Percentiles rank a stretch among this genome's conserved stretches.
These are phyloP conservation scores for Mallotus repandus DNA, from an alignment of 441 rosid species.

Conservation along the genomic window DNA sequence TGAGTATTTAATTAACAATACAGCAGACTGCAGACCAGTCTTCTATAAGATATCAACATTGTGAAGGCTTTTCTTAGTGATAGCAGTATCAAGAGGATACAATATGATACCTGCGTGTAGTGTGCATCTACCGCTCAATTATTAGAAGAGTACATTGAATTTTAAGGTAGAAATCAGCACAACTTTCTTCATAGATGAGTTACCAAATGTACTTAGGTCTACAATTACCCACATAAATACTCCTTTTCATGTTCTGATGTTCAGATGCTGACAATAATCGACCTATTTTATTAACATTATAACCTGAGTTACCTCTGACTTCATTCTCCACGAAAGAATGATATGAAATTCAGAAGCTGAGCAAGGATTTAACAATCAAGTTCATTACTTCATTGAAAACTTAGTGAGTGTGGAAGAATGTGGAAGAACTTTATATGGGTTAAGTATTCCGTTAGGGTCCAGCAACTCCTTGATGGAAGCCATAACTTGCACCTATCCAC, in stretches of 20 bases:
- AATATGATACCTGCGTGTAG: constrained; percentile 1
- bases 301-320: background rate
- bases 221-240: too few species aligned
- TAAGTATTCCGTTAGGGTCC: constrained; percentile 80
- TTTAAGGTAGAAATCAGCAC: background rate
- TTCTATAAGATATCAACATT: background rate
- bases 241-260: background rate
- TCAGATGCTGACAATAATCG: background rate
- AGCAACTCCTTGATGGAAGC: constrained; percentile 68
- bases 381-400: constrained; percentile 35
- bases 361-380: constrained; percentile 3
- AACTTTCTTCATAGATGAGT: constrained; percentile 7
- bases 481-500: constrained; percentile 68
- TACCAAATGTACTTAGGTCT: too few species aligned
- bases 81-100: background rate
- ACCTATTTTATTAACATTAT: background rate
- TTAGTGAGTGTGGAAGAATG: constrained; percentile 41
- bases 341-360: constrained; percentile 4
- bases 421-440: constrained; percentile 87
- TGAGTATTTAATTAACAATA: too few species aligned
- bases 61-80: background rate
- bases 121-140: background rate
- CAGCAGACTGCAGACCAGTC: background rate
- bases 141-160: background rate
- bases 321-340: background rate